Conservation (phyloP, 78 protist species). For the Monosiga brevicollis region DNA sequence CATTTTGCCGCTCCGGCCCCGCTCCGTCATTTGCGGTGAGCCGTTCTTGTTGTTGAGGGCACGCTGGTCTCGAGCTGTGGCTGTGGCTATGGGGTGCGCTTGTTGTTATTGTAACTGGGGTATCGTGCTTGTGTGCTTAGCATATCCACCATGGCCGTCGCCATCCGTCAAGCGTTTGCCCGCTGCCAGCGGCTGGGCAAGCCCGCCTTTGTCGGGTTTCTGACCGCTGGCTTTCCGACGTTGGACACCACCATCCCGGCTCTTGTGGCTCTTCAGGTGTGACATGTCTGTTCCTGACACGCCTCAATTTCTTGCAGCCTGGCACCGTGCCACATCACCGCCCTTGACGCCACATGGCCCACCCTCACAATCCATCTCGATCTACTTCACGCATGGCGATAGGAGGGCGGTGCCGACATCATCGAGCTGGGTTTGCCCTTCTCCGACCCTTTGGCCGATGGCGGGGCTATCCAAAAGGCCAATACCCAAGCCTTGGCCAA, state of each 20-base stretch:
- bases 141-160: neutral
- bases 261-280: constrained; percentile 33
- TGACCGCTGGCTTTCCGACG: constrained; percentile 52
- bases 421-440: constrained; percentile 63
- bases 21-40: neutral
- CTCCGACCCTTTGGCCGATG: constrained; percentile 60
- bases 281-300: neutral
- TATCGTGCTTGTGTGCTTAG: neutral
- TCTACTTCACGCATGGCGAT: neutral
- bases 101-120: neutral
- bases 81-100: neutral
- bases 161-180: neutral
- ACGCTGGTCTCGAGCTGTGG: neutral
- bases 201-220: constrained; percentile 41
- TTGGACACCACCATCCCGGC: constrained; percentile 1
- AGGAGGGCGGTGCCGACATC: constrained; percentile 61
- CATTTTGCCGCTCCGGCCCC: no score
- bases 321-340: neutral
- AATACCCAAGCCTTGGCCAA: constrained; percentile 25
- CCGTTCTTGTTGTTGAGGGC: neutral
- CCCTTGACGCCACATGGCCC: no score
- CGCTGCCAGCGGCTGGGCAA: neutral
- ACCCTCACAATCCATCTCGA: neutral
- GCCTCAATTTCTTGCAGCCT: neutral
- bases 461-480: constrained; percentile 43